Evolutionary conservation across 2,329 filamentous ascomycete genomes (phyloP), one percentile per base, ranked within the genome.

Genomic region (Emericellopsis cladophorae): DNA sequence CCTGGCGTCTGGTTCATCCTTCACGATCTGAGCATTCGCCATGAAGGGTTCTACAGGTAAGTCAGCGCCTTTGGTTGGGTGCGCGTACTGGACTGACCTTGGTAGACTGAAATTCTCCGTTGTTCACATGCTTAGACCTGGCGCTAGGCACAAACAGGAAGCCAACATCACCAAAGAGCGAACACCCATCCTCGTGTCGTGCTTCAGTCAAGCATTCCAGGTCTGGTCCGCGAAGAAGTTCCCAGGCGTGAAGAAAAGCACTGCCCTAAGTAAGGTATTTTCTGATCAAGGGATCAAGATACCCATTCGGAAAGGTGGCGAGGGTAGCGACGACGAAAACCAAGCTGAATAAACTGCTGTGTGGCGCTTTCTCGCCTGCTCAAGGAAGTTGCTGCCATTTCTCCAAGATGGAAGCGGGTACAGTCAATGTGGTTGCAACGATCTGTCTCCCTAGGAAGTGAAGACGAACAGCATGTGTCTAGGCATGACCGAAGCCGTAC

Each of bases 201-300:
- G 79, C 51, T 96, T 90, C 62, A 93, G 85, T 37, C 84, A 94
- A 5, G 73, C 79, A 3, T 96, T 98, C 67, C 85, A 87, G 41
- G 92, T 98, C 24, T 96, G 83, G 62, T 94, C 86, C 3, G 92
- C 92, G 37, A 98, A 98, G 72, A 95, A 95, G 55, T 98, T 98
- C 60, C 92, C 92, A 0, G 92, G 92, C 33, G 92, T 98, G 1
- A 95, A 94, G 43, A 90, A 96, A 58, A 93, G 84, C 59, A 98
- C 92, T 0, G 64, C 79, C 4, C 66, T 96, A 15, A 95, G 89
- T 70, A 95, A 93, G 60, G 85, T 79, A 46, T 96, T 98, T 63
- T 90, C 92, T 4, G 72, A 76, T 2, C 92, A 98, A 55, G 92
- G 92, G 21, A 94, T 95, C 62, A 95, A 95, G 62, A 95, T 96